Evolutionary conservation across 495 filamentous ascomycete species (phyloP).

Genomic region (Hypomontagnella submonticulosa): DNA sequence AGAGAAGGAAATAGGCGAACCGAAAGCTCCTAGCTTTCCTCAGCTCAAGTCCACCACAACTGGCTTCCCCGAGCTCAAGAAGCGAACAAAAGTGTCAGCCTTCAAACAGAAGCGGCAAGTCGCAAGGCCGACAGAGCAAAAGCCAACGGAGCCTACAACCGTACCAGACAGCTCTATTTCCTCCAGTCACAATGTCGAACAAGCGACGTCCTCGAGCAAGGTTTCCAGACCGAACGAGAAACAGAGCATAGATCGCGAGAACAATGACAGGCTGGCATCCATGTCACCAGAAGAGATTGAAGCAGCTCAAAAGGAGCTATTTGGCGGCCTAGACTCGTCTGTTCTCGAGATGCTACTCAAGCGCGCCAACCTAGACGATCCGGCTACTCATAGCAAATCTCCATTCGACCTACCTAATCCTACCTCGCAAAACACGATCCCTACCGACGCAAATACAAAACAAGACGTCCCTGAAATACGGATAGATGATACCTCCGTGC

Average conservation of each 20-base stretch:
- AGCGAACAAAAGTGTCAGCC: conserved; percentile 73
- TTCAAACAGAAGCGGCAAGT: conserved; percentile 77
- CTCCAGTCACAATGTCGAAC: conserved; percentile 9
- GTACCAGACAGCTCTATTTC: conserved; percentile 22
- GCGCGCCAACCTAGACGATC: conserved; percentile 81
- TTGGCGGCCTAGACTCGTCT: conserved; percentile 72
- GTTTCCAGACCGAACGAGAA: conserved; percentile 66
- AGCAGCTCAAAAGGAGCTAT: conserved; percentile 77
- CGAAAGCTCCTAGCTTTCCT: conserved; percentile 72
- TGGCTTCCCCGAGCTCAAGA: conserved; percentile 91
- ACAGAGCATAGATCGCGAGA: conserved; percentile 81
- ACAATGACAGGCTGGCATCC: conserved; percentile 73
- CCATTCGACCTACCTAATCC: conserved; percentile 49
- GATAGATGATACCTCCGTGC: conserved; percentile 39
- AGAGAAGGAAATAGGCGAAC: conserved; percentile 70
- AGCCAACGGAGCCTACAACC: conserved; percentile 22
- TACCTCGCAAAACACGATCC: conserved; percentile 11
- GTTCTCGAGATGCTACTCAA: conserved; percentile 81
- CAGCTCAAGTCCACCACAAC: conserved; percentile 65
- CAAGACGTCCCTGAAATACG: conserved; percentile 34
- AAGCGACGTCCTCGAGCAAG: neutral
- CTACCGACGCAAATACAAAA: conserved; percentile 10
- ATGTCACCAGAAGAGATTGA: conserved; percentile 89
- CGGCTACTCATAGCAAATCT: conserved; percentile 43
- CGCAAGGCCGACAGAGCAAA: conserved; percentile 15